Conservation (phyloP, 768 basidiomycete species). For the Rhizopogon roseolus region DNA sequence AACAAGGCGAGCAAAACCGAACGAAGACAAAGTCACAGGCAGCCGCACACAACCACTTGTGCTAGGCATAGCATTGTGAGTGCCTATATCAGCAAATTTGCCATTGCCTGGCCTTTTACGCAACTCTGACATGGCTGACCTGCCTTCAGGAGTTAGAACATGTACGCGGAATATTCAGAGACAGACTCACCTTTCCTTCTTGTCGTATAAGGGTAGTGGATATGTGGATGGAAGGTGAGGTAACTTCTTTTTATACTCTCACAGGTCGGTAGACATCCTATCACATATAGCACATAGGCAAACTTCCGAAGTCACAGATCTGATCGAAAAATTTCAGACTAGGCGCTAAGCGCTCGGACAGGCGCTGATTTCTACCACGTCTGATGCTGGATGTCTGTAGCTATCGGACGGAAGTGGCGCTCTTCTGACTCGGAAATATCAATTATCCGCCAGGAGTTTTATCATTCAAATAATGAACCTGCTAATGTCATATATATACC, state of each 20-base stretch:
- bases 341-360: no score
- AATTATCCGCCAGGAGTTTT: no score
- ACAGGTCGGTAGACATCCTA: no score
- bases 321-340: no score
- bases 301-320: no score
- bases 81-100: background rate
- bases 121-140: constrained; percentile 5
- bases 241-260: background rate
- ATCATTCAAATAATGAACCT: no score
- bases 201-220: background rate
- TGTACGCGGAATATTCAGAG: background rate
- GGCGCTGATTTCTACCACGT: no score
- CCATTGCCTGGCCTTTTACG: constrained; percentile 7
- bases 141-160: background rate
- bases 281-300: no score
- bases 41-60: background rate
- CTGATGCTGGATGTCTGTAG: no score
- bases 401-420: no score
- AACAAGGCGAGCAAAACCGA: background rate
- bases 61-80: background rate
- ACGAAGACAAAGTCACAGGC: background rate
- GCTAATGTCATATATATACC: no score
- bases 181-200: background rate
- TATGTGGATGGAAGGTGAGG: background rate
- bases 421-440: no score